Evolutionary conservation across 2,329 filamentous ascomycete genomes (phyloP).

Genomic region (Botrytis porri): DNA sequence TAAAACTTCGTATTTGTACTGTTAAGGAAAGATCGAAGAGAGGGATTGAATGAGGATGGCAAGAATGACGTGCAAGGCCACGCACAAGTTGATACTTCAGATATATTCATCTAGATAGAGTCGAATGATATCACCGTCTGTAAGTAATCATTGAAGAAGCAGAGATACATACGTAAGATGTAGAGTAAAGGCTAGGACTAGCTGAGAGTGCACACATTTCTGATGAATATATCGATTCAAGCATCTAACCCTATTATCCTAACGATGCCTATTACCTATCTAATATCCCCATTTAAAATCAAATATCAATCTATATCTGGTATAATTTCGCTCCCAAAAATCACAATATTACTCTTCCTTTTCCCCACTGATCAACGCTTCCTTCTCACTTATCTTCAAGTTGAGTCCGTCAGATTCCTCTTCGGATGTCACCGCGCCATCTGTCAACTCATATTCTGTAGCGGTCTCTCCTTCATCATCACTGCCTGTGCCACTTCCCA

Average conservation of each 20-base stretch:
- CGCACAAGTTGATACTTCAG: not conserved
- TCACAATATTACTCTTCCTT: not conserved
- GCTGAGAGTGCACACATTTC: not conserved
- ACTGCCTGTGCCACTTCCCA: constrained; percentile 30
- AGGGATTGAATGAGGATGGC: not conserved
- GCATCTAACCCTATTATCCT: not conserved
- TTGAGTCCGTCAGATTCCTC: constrained; percentile 27
- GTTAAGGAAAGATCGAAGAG: not conserved
- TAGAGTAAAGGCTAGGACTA: not conserved
- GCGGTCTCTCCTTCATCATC: constrained; percentile 37
- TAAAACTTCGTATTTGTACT: not conserved
- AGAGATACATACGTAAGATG: not conserved
- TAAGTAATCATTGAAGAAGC: not conserved
- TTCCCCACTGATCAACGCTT: not conserved
- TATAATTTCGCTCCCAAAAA: not conserved
- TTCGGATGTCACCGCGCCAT: constrained; percentile 27
- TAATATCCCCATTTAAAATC: not conserved
- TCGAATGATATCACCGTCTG: not conserved
- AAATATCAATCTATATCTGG: not conserved
- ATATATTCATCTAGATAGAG: not conserved
- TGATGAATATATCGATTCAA: not conserved
- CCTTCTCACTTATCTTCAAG: constrained; percentile 6
- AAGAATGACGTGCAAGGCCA: not conserved
- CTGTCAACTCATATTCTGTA: constrained; percentile 36
- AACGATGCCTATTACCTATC: not conserved